These are phyloP conservation scores for Prunus dulcis DNA, from an alignment of 306 rosid genomes.

Conservation along the genomic window DNA sequence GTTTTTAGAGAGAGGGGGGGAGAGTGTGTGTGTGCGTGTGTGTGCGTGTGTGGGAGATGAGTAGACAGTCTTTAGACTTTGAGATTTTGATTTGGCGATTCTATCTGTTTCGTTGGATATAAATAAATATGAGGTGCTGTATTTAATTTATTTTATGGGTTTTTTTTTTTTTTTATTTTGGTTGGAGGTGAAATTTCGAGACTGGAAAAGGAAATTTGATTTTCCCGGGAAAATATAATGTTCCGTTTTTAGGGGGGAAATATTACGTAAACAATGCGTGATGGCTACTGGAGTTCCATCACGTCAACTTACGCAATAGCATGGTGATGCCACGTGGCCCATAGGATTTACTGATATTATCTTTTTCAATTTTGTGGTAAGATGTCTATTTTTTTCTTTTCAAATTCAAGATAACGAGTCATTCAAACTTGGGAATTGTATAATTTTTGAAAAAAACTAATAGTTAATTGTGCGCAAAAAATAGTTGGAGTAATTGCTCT, in stretches of 20 bases:
- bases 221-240: constrained; percentile 5
- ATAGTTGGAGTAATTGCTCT: no score
- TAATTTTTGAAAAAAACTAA: no score
- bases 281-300: neutral
- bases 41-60: neutral
- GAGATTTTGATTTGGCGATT: constrained; percentile 28
- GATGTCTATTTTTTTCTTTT: no score
- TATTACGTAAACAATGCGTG: constrained; percentile 10
- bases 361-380: neutral
- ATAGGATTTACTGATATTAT: neutral
- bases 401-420: no score
- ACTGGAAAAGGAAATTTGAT: neutral
- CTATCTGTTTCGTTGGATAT: constrained; percentile 43
- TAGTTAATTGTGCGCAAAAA: no score
- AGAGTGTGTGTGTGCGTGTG: neutral
- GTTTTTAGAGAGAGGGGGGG: neutral
- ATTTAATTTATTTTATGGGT: neutral
- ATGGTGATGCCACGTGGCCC: constrained; percentile 16
- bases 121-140: constrained; percentile 52
- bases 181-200: neutral
- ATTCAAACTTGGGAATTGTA: no score
- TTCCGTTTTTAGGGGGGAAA: constrained; percentile 12
- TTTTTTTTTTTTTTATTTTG: neutral
- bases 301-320: neutral
- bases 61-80: neutral